Percentiles rank a stretch among this genome's conserved stretches.
Evolutionary conservation across 352 stramenopile species (phyloP).

Genomic region (Phytophthora meadii): DNA sequence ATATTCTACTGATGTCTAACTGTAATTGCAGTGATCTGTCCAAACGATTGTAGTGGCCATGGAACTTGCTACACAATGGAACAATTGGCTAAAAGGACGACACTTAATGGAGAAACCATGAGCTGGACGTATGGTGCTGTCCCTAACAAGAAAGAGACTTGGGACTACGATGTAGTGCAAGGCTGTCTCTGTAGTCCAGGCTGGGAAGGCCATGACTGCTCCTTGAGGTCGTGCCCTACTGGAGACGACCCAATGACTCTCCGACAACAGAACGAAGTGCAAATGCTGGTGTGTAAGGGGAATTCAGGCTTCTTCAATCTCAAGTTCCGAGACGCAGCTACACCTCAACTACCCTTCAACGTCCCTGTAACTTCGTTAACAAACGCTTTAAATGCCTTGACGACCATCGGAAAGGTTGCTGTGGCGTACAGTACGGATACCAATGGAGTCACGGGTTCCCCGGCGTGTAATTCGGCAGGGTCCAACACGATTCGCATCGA

Average conservation of each 20-base stretch:
- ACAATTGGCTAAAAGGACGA: conserved; percentile 60
- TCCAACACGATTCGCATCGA: conserved; percentile 72
- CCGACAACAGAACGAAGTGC: conserved; percentile 81
- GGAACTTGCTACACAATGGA: conserved; percentile 87
- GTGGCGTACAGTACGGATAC: conserved; percentile 53
- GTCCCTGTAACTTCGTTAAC: conserved; percentile 36
- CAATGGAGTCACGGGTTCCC: conserved; percentile 20
- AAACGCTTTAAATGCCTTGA: conserved; percentile 43
- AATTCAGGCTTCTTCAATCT: conserved; percentile 71
- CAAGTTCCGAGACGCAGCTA: conserved; percentile 73
- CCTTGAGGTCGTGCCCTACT: conserved; percentile 83
- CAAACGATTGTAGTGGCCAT: conserved; percentile 81
- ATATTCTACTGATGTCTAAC: background rate
- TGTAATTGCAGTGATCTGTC: conserved; percentile 55
- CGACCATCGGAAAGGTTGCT: conserved; percentile 55
- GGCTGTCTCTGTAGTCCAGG: conserved; percentile 88
- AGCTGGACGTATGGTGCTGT: conserved; percentile 67
- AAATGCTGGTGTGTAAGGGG: conserved; percentile 74
- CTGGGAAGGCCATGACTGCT: conserved; percentile 92
- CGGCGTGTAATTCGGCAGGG: conserved; percentile 51
- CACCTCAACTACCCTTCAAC: conserved; percentile 60
- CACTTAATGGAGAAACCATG: conserved; percentile 65
- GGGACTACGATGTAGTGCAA: conserved; percentile 90
- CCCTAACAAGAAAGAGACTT: conserved; percentile 86
- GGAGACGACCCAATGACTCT: conserved; percentile 89